phyloP scores from a whole-genome alignment of 345 rosid species.

The Salix dunnii region DNA sequence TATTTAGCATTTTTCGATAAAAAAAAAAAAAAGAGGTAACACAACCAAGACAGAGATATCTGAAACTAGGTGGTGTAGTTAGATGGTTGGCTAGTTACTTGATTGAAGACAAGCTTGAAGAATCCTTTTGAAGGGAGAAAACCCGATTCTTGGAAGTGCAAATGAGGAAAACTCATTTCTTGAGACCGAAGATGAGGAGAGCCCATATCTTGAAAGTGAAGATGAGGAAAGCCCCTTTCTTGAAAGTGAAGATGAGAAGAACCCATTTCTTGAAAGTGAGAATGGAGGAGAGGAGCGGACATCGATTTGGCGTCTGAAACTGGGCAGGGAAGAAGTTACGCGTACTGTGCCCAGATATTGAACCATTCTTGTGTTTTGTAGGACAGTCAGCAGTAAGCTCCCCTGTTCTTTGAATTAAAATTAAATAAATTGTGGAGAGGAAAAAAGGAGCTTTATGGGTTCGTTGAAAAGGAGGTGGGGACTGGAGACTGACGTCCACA shows the following conservation, averaged over 20 bases:
- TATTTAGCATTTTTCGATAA: too few relatives aligned
- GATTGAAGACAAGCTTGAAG: conserved; percentile 51
- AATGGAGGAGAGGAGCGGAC: conserved; percentile 8
- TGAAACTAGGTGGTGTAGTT: too few relatives aligned
- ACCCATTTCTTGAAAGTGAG: conserved; percentile 27
- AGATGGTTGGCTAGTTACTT: conserved; percentile 21
- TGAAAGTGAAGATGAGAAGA: conserved; percentile 22
- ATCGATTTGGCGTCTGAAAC: conserved; percentile 38
- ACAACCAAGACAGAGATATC: too few relatives aligned
- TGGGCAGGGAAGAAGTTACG: conserved; percentile 27
- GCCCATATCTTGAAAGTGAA: conserved; percentile 33
- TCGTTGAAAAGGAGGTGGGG: too few relatives aligned
- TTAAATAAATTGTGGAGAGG: too few relatives aligned
- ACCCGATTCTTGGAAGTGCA: conserved; percentile 33
- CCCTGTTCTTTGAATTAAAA: too few relatives aligned
- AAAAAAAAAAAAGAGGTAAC: too few relatives aligned
- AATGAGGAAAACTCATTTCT: conserved; percentile 29
- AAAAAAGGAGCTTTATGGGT: too few relatives aligned
- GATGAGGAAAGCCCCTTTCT: conserved; percentile 29
- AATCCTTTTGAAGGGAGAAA: conserved; percentile 43
- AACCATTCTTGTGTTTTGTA: conserved; percentile 16
- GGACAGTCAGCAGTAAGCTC: neutral
- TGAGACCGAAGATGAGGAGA: conserved; percentile 25
- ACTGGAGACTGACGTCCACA: too few relatives aligned
- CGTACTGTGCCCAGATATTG: conserved; percentile 47